Conservation (phyloP, 805 yeast species). For the Pichia nanzhaoensis region DNA sequence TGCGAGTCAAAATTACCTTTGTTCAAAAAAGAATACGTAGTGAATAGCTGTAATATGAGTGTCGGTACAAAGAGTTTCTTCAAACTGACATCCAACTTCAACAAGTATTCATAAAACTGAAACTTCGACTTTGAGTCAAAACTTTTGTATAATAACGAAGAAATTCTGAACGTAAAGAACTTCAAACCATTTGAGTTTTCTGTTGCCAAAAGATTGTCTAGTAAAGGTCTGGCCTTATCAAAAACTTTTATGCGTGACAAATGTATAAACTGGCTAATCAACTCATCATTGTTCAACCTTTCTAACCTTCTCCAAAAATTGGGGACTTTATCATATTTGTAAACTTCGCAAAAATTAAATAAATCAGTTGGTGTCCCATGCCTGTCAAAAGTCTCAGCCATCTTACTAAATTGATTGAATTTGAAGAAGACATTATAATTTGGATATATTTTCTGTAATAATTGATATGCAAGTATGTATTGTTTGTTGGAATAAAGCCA, state of each 20-base stretch:
- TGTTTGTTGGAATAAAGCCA: constrained; percentile 19
- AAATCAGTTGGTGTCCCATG: constrained; percentile 19
- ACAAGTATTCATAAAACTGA: constrained; percentile 2
- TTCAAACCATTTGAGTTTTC: constrained; percentile 10
- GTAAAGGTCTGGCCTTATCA: not conserved
- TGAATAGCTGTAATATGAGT: constrained; percentile 2
- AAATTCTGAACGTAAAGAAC: constrained; percentile 4
- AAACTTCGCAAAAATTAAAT: constrained; percentile 13
- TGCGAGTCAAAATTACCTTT: not conserved
- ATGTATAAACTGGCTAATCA: constrained; percentile 4
- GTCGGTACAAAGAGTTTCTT: constrained; percentile 8
- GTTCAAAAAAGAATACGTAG: not conserved
- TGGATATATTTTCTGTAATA: constrained; percentile 4
- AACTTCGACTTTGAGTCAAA: constrained; percentile 4
- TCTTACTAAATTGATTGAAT: constrained; percentile 11
- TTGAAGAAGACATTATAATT: constrained; percentile 13
- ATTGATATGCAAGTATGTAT: constrained; percentile 12
- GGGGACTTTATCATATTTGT: constrained; percentile 11
- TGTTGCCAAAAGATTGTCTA: not conserved
- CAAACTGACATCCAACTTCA: not conserved
- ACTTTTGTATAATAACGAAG: constrained; percentile 4
- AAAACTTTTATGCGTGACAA: constrained; percentile 1
- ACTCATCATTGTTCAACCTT: constrained; percentile 5
- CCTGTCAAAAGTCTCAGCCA: constrained; percentile 20
- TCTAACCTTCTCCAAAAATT: constrained; percentile 7